These are phyloP conservation scores for Neoboletus brunneissimus DNA, from an alignment of 768 basidiomycete genomes.

Conservation along the genomic window DNA sequence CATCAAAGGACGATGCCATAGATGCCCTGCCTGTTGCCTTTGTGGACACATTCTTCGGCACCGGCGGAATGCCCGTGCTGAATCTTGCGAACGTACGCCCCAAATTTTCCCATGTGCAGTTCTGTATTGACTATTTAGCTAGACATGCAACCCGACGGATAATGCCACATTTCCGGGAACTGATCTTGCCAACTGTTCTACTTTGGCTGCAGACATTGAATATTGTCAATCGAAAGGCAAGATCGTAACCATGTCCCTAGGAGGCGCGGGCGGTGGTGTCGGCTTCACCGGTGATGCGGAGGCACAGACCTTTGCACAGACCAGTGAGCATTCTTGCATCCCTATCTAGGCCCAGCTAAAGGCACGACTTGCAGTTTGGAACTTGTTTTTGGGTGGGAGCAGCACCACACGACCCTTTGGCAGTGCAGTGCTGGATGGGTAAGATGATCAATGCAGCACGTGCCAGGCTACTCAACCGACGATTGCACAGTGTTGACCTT, in stretches of 20 bases:
- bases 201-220: constrained; percentile 41
- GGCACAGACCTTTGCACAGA: constrained; percentile 34
- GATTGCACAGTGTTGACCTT: constrained; percentile 55
- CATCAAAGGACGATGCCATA: constrained; percentile 56
- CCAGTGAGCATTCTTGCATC: constrained; percentile 15
- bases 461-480: neutral
- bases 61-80: constrained; percentile 58
- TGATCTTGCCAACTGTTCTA: constrained; percentile 38
- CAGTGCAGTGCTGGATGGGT: constrained; percentile 46
- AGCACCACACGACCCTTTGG: constrained; percentile 44
- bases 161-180: constrained; percentile 43
- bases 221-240: constrained; percentile 46
- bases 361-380: constrained; percentile 33
- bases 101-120: neutral
- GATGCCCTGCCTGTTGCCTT: constrained; percentile 73
- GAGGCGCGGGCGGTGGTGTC: constrained; percentile 41
- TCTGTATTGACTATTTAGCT: neutral
- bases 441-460: constrained; percentile 5
- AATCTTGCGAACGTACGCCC: constrained; percentile 63
- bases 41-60: constrained; percentile 60
- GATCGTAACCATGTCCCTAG: constrained; percentile 45
- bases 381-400: constrained; percentile 47
- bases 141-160: constrained; percentile 43
- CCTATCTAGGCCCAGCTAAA: constrained; percentile 5
- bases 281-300: constrained; percentile 39